Base-by-base conservation (phyloP, 2,329 filamentous ascomycete species). In the Tolypocladium sp. region DNA sequence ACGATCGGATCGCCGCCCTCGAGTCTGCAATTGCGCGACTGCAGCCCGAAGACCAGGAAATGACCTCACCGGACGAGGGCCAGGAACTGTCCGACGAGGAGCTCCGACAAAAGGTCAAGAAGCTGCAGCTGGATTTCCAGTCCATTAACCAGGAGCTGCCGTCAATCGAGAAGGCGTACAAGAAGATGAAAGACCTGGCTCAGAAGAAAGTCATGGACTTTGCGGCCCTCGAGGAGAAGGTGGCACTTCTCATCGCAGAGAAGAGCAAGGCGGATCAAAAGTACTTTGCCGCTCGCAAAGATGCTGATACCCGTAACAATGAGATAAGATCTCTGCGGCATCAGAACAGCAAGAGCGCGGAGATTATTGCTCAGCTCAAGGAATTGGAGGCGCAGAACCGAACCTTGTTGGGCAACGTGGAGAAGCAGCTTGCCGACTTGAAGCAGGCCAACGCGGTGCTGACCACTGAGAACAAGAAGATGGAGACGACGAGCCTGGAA, bases 201-300 rank as follows among this genome's bases (percentile, higher is more conserved):
- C 87, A 88, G 57, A 93, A 91, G 76, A 97, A 96, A 74, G 86
- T 96, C 40, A 82, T 88, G 67, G 92, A 96, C 62, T 85, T 90
- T 57, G 78, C 81, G 7, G 79, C 82, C 4, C 77, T 91, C 69
- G 92, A 97, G 74, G 92, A 96, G 59, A 89, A 88, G 62, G 79
- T 93, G 42, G 77, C 84, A 22, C 79, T 89, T 30, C 77, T 95
- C 25, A 85, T 84, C 46, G 90, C 91, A 0, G 92, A 99, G 74
- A 99, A 99, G 77, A 87, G 88, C 64, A 97, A 97, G 74, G 93
- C 93, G 1, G 94, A 99, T 69, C 93, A 97, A 70, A 97, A 97
- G 74, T 99, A 96, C 71, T 97, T 97, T 72, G 91, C 90, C 1
- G 91, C 92, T 10, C 92, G 96, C 80, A 97, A 96, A 71, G 89